Conservation (phyloP, 495 filamentous ascomycete species). For the Cryomyces antarcticus region DNA sequence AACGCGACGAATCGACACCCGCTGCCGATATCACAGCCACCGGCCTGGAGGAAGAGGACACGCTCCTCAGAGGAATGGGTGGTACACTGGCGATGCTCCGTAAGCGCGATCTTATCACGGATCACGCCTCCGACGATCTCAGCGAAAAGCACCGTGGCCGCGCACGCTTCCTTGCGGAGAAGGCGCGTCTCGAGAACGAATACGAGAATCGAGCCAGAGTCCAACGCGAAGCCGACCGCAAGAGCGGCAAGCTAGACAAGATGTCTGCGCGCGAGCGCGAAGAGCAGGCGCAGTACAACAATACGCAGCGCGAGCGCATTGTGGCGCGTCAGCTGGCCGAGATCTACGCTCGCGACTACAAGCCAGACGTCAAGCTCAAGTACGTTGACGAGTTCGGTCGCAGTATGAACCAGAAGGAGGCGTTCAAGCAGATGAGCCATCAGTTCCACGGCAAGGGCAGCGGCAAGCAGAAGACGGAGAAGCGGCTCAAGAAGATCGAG, state of each 20-base stretch:
- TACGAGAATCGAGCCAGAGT: constrained; percentile 58
- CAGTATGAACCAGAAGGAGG: constrained; percentile 76
- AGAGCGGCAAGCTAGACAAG: constrained; percentile 58
- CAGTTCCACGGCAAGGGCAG: constrained; percentile 97
- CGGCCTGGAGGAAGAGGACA: constrained; percentile 71
- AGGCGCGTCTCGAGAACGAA: constrained; percentile 46
- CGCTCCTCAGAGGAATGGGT: constrained; percentile 55
- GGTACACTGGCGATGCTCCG: constrained; percentile 62
- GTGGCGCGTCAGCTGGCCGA: constrained; percentile 64
- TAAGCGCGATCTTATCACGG: constrained; percentile 60
- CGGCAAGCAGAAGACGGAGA: constrained; percentile 96
- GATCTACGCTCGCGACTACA: constrained; percentile 70
- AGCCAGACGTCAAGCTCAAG: constrained; percentile 70
- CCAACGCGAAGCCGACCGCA: constrained; percentile 73
- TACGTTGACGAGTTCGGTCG: constrained; percentile 80
- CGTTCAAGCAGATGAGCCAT: constrained; percentile 85
- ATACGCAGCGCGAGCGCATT: constrained; percentile 63
- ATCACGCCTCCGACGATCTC: constrained; percentile 35
- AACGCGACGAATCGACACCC: constrained; percentile 27
- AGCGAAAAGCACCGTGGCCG: constrained; percentile 54
- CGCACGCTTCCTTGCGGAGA: constrained; percentile 64
- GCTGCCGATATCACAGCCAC: constrained; percentile 37
- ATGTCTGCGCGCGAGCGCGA: constrained; percentile 86
- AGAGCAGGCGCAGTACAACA: constrained; percentile 68
- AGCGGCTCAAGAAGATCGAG: constrained; percentile 88